Conservation (phyloP, 352 stramenopile species). For the Pythium oligandrum region DNA sequence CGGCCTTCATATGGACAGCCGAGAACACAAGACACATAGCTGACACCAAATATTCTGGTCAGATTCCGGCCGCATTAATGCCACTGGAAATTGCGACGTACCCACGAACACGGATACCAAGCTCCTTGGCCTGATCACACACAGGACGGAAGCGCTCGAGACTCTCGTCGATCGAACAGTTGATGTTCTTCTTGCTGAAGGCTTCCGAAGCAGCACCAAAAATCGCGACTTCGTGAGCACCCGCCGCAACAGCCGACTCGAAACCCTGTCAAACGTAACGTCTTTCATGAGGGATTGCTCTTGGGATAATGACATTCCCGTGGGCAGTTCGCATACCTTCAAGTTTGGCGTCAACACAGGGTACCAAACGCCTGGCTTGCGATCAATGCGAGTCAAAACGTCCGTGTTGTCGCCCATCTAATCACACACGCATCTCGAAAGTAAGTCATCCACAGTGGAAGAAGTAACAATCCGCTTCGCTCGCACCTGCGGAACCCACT, state of each 20-base stretch:
- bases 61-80: constrained; percentile 2
- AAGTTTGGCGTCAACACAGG: constrained; percentile 93
- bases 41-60: constrained; percentile 7
- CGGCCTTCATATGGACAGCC: constrained; percentile 94
- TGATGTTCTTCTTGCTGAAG: constrained; percentile 97
- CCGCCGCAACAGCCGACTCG: constrained; percentile 74
- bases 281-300: too few species aligned
- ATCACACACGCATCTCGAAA: constrained; percentile 2
- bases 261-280: constrained; percentile 52
- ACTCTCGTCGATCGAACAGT: constrained; percentile 95
- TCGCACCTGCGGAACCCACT: constrained; percentile 92
- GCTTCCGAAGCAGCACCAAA: constrained; percentile 94
- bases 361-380: constrained; percentile 79
- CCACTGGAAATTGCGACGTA: constrained; percentile 21
- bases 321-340: constrained; percentile 36
- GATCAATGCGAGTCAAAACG: constrained; percentile 83
- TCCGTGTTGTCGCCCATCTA: constrained; percentile 92
- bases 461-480: not conserved
- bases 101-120: constrained; percentile 88
- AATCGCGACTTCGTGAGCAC: constrained; percentile 93
- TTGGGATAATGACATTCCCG: too few species aligned
- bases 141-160: constrained; percentile 91
- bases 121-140: constrained; percentile 67
- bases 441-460: constrained; percentile 3
- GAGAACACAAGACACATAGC: constrained; percentile 96